Evolutionary conservation across 2,329 filamentous ascomycete genomes (phyloP), one percentile per base, ranked within the genome.

Genomic region (Leptodontidium sp.): DNA sequence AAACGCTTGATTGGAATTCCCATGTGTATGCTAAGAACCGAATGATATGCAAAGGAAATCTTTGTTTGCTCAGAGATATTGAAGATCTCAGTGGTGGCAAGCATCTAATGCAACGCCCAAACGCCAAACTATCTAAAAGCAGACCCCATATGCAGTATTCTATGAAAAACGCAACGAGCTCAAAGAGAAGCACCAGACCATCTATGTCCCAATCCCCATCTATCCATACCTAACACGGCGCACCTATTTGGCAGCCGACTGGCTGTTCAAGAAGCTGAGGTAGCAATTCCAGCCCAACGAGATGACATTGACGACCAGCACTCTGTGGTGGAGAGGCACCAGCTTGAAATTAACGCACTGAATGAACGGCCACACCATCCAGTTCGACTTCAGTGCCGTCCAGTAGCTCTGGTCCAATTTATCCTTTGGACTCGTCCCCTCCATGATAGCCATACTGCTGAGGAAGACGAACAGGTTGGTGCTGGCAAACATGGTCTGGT

Each of bases 251-350:
- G 26, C 43, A 57, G 38, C 29, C 40, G 62, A 59, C 52, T 69
- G 59, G 49, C 64, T 72, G 61, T 69, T 69, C n/a, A 69, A 45
- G 59, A 66, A 79, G 69, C 80, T 81, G 43, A 81, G 69, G 61
- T 81, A 81, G 63, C 80, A 81, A 71, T 81, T 81, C 80, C 80
- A 81, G 43, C 89, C 90, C 74, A 92, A 81, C 69, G 86, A 88
- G 47, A 93, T 83, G 53, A 92, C 80, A 77, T 93, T 93, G 47
- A 93, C 91, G 14, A 92, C 84, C 73, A 93, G 77, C n/a, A 93
- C 88, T 64, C 90, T 81, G 76, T 90, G 86, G 75, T 92, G 86
- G 70, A 92, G 78, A 15, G 91, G 91, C 69, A 93, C 88, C 68
- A 91, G 83, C 73, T 88, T 88, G 81, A 93, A 93, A 81, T 93